Evolutionary conservation across 2,329 filamentous ascomycete genomes (phyloP).

Genomic region (Fusarium albidum): DNA sequence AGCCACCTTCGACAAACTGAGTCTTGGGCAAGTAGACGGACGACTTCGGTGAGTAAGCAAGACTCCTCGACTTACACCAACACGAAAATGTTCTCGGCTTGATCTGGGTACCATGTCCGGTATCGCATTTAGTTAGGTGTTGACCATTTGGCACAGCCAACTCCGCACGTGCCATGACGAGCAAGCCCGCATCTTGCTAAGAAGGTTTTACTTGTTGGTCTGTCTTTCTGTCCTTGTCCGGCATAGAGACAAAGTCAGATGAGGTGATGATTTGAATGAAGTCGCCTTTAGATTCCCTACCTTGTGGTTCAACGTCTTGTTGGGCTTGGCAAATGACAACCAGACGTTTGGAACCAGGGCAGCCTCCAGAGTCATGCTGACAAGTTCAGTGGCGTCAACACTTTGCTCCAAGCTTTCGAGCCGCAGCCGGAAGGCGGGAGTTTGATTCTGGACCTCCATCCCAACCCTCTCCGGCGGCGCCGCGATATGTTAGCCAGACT

Average conservation of each 20-base stretch:
- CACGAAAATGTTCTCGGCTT: too few relatives aligned
- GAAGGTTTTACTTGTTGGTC: not conserved
- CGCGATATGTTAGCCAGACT: conserved; percentile 16
- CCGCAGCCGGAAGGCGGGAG: conserved; percentile 26
- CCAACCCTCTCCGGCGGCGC: conserved; percentile 7
- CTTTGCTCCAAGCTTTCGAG: conserved; percentile 21
- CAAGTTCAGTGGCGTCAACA: conserved; percentile 33
- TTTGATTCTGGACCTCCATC: conserved; percentile 15
- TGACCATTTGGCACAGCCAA: not conserved
- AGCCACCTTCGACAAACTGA: too few relatives aligned
- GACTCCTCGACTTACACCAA: too few relatives aligned
- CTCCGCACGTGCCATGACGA: not conserved
- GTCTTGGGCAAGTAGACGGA: too few relatives aligned
- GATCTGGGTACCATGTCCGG: too few relatives aligned
- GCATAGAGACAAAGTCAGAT: not conserved
- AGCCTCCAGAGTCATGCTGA: conserved; percentile 27
- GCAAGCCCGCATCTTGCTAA: not conserved
- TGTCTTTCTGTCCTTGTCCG: not conserved
- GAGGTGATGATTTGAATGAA: conserved; percentile 17
- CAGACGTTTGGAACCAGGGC: conserved; percentile 10
- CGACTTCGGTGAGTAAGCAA: too few relatives aligned
- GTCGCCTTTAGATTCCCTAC: conserved; percentile 4
- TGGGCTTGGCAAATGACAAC: conserved; percentile 3
- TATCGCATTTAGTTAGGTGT: not conserved
- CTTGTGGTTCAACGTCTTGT: conserved; percentile 1